A percentile compares a stretch with the other conserved stretches of the same genome.
phyloP scores from a whole-genome alignment of 495 filamentous ascomycete genomes.

The Hypoxylon perforatum region DNA sequence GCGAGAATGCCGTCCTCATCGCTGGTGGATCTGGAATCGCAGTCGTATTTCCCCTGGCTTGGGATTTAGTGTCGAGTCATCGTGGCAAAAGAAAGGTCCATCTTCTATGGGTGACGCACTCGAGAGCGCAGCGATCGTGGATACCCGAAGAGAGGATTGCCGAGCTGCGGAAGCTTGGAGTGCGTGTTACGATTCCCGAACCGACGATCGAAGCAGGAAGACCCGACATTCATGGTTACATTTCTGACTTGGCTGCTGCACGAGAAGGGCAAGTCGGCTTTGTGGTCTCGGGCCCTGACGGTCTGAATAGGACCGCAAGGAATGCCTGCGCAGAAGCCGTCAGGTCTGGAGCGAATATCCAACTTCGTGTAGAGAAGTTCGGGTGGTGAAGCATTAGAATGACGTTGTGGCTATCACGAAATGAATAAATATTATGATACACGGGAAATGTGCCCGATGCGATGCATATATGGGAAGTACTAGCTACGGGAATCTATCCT shows the following conservation, averaged over 20 bases:
- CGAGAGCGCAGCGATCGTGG: slow-evolving; percentile 62
- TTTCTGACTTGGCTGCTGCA: slow-evolving; percentile 43
- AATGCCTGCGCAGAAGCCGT: slow-evolving; percentile 63
- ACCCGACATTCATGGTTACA: slow-evolving; percentile 58
- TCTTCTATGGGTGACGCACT: slow-evolving; percentile 69
- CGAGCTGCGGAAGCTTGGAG: slow-evolving; percentile 56
- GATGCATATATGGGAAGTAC: background rate
- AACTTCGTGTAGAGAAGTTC: slow-evolving; percentile 62
- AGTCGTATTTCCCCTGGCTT: slow-evolving; percentile 65
- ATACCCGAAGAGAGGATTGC: slow-evolving; percentile 56
- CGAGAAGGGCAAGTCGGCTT: slow-evolving; percentile 52
- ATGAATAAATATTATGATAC: slow-evolving; percentile 2
- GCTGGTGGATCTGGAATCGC: slow-evolving; percentile 73
- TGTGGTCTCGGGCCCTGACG: slow-evolving; percentile 66
- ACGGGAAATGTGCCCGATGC: background rate
- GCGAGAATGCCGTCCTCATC: slow-evolving; percentile 61
- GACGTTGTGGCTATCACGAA: slow-evolving; percentile 1
- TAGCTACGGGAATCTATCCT: background rate
- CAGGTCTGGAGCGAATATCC: slow-evolving; percentile 50
- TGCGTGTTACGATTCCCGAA: slow-evolving; percentile 61
- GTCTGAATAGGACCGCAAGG: slow-evolving; percentile 61
- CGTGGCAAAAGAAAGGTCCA: slow-evolving; percentile 52
- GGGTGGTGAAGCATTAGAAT: slow-evolving; percentile 53
- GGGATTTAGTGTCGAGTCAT: slow-evolving; percentile 46
- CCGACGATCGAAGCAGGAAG: slow-evolving; percentile 63